Conservation (phyloP, 768 basidiomycete species). For the Boletus pseudopeckii region DNA sequence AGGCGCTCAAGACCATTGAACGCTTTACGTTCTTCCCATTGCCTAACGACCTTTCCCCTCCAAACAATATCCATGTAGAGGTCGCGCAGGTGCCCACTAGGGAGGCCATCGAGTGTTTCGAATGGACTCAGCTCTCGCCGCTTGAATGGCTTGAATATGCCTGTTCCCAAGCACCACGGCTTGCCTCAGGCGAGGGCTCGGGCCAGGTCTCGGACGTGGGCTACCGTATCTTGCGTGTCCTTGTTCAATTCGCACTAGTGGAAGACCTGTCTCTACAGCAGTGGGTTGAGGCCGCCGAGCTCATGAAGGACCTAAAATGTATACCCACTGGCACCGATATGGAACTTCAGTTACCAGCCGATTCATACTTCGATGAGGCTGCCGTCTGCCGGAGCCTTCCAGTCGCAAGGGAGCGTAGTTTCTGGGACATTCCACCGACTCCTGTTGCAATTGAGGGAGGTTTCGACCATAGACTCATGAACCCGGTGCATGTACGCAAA, state of each 20-base stretch:
- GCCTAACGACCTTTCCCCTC: conserved; percentile 70
- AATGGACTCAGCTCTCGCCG: conserved; percentile 71
- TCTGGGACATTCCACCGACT: not conserved
- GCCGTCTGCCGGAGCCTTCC: conserved; percentile 55
- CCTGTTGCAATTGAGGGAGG: not conserved
- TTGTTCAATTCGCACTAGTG: conserved; percentile 75
- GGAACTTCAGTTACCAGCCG: conserved; percentile 65
- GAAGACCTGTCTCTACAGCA: conserved; percentile 40
- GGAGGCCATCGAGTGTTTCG: conserved; percentile 44
- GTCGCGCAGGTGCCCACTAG: conserved; percentile 56
- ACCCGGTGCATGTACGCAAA: not conserved
- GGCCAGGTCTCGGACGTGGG: conserved; percentile 36
- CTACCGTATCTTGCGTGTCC: conserved; percentile 56
- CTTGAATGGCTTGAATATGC: conserved; percentile 70
- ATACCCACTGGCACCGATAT: conserved; percentile 58
- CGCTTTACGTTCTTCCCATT: conserved; percentile 55
- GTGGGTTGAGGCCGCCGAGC: conserved; percentile 56
- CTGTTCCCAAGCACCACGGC: conserved; percentile 33
- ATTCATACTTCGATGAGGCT: conserved; percentile 83
- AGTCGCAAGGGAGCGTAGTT: not conserved
- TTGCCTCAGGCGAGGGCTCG: not conserved
- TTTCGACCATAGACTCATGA: not conserved
- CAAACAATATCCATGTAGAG: conserved; percentile 62
- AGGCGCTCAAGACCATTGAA: conserved; percentile 57
- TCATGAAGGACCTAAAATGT: conserved; percentile 52